phyloP scores from a whole-genome alignment of 768 basidiomycete species.

The Rhodotorula toruloides region DNA sequence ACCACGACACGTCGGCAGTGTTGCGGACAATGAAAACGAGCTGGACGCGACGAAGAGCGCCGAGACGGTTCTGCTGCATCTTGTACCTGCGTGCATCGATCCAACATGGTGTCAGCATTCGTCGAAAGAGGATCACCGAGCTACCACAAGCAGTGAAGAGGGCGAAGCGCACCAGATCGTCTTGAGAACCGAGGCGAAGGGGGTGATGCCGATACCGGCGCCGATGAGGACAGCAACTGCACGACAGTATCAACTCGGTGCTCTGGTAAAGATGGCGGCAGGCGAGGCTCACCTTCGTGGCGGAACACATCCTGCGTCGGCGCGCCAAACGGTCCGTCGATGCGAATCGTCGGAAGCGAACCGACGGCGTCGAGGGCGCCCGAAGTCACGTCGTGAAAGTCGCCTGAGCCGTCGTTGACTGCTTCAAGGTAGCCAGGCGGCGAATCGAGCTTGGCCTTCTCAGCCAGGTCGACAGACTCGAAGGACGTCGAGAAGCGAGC shows the following conservation, averaged over 20 bases:
- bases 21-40: conserved; percentile 65
- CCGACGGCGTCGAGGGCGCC: conserved; percentile 13
- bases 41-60: conserved; percentile 78
- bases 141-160: not conserved
- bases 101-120: not conserved
- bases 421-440: conserved; percentile 48
- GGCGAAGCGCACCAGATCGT: conserved; percentile 64
- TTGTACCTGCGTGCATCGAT: conserved; percentile 53
- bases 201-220: conserved; percentile 92
- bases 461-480: not conserved
- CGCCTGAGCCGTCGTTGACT: no score
- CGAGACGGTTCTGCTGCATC: conserved; percentile 69
- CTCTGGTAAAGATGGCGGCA: no score
- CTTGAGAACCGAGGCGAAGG: conserved; percentile 89
- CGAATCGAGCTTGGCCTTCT: no score
- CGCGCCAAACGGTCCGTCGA: conserved; percentile 89
- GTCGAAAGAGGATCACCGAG: no score
- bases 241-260: not conserved
- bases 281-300: conserved; percentile 10
- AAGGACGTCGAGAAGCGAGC: conserved; percentile 14
- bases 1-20: conserved; percentile 97
- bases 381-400: conserved; percentile 67
- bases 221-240: conserved; percentile 85
- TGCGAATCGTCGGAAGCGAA: conserved; percentile 63
- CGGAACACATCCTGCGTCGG: conserved; percentile 60